Evolutionary conservation across 2,329 filamentous ascomycete genomes (phyloP).

Genomic region (Penicillium decumbens): DNA sequence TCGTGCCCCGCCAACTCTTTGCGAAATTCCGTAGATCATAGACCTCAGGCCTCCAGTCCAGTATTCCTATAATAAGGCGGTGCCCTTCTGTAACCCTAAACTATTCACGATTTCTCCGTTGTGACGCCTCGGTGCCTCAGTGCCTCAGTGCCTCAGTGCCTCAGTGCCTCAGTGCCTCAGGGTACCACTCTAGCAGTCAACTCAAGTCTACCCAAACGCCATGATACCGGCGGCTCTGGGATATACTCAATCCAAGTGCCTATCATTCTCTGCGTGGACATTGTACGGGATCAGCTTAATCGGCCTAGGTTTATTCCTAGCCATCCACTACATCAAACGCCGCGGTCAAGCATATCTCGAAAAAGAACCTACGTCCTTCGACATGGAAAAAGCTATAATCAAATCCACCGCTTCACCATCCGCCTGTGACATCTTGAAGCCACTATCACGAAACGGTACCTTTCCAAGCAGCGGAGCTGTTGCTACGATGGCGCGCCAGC

Average conservation of each 20-base stretch:
- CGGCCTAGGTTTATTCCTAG: not conserved
- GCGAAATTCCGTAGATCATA: not conserved
- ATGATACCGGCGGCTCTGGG: slow-evolving; percentile 2
- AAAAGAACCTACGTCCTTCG: not conserved
- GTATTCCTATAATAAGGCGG: not conserved
- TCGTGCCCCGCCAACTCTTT: not conserved
- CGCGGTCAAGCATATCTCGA: not conserved
- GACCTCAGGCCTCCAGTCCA: not conserved
- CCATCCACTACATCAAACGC: slow-evolving; percentile 1
- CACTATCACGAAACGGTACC: slow-evolving; percentile 14
- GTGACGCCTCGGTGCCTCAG: not conserved
- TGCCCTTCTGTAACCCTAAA: not conserved
- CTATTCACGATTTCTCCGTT: not conserved
- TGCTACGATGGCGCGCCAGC: slow-evolving; percentile 16
- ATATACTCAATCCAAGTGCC: slow-evolving; percentile 1
- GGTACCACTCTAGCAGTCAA: too few relatives aligned
- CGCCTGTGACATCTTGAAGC: slow-evolving; percentile 19
- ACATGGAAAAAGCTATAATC: slow-evolving; percentile 14
- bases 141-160: not conserved
- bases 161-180: not conserved
- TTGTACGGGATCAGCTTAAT: not conserved
- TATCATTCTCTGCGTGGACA: not conserved
- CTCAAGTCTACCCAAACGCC: not conserved
- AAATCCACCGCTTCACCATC: slow-evolving; percentile 6
- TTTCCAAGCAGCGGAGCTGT: slow-evolving; percentile 22